Evolutionary conservation across 306 rosid genomes (phyloP), one percentile per base, ranked within the genome.

Genomic region (Sphenostylis stenocarpa): DNA sequence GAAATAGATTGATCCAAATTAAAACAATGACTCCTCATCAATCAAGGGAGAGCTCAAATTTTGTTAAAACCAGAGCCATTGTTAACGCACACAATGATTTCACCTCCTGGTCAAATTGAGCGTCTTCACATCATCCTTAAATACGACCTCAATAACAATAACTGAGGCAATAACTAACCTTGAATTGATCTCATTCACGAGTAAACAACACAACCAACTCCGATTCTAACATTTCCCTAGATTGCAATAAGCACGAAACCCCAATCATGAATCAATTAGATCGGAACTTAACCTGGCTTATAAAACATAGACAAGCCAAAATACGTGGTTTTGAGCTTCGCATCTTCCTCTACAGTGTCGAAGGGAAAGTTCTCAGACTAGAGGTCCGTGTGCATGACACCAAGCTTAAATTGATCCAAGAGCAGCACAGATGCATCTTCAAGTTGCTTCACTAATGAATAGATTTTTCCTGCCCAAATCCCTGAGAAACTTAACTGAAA

Each of bases 361-460:
- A 86, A 86, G 76, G 84, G 77, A 67, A 86, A 86, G 26, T 86
- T 86, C 90, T 86, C 90, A 45, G 90, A 88, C 34, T 86, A 81
- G 8, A 86, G 86, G 77, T 86, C 90, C 23, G 88, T 84, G 48
- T 86, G 90, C 84, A 86, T 84, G 41, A 86, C 90, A 0, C 88
- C 88, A 67, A 86, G 90, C 12, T n/a, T n/a, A n/a, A n/a, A n/a
- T n/a, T n/a, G n/a, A n/a, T n/a, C n/a, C n/a, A n/a, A n/a, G n/a
- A n/a, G n/a, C n/a, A n/a, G n/a, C n/a, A n/a, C n/a, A n/a, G n/a
- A n/a, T n/a, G n/a, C n/a, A n/a, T n/a, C n/a, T n/a, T n/a, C n/a
- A n/a, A n/a, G n/a, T n/a, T n/a, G n/a, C n/a, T n/a, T n/a, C n/a
- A n/a, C n/a, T n/a, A n/a, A n/a, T n/a, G n/a, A n/a, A n/a, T n/a